Evolutionary conservation across 2,329 filamentous ascomycete species (phyloP).

Genomic region (Claviceps paspali): DNA sequence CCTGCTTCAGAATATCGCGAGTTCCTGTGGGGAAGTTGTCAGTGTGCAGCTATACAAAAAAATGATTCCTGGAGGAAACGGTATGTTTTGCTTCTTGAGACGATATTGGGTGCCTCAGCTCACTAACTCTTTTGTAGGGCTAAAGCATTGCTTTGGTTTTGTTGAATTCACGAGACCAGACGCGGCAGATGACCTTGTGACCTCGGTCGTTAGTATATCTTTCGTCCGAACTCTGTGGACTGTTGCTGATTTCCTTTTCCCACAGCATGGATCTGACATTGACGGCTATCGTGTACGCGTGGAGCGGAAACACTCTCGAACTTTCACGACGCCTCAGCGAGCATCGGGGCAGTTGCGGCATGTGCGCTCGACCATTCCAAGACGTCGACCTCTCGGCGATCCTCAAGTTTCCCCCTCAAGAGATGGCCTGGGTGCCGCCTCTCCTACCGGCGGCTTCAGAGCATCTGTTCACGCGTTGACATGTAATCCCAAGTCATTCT

Average conservation of each 20-base stretch:
- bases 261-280: constrained; percentile 19
- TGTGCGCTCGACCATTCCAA: constrained; percentile 5
- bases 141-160: constrained; percentile 17
- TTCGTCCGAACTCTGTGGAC: neutral
- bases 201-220: constrained; percentile 19
- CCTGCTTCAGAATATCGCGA: constrained; percentile 21
- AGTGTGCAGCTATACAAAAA: constrained; percentile 14
- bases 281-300: constrained; percentile 20
- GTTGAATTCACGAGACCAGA: constrained; percentile 25
- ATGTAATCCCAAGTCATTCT: constrained; percentile 1
- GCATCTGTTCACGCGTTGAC: neutral
- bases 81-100: neutral
- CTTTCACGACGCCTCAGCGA: constrained; percentile 10
- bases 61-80: constrained; percentile 7
- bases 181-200: constrained; percentile 21
- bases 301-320: constrained; percentile 20
- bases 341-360: neutral
- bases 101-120: neutral
- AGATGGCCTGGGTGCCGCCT: neutral
- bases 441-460: constrained; percentile 1
- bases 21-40: constrained; percentile 22
- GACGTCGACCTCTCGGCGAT: neutral
- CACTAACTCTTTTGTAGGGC: constrained; percentile 10
- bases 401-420: neutral
- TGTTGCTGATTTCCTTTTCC: constrained; percentile 4